Conservation (phyloP, 2,329 filamentous ascomycete genomes). For the Fusarium protoensiforme region DNA sequence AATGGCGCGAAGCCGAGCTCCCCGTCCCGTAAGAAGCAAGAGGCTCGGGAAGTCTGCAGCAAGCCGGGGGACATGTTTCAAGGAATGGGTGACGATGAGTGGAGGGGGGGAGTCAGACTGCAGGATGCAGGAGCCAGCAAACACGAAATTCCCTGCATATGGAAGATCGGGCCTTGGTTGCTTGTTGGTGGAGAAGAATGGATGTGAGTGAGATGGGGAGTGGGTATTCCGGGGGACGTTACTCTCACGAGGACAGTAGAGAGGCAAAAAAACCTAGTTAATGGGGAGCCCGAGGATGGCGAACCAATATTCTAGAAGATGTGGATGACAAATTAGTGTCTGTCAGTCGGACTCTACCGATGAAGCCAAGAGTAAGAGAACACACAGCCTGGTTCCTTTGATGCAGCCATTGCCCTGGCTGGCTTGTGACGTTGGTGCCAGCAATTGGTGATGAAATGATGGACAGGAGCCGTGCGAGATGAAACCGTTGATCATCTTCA, state of each 20-base stretch:
- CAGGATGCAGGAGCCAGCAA: constrained; percentile 1
- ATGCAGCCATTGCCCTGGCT: neutral
- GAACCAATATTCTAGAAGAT: constrained; percentile 38
- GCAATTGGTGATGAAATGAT: constrained; percentile 37
- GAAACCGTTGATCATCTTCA: constrained; percentile 35
- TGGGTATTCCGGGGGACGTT: neutral
- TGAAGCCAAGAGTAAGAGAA: neutral
- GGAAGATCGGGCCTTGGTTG: constrained; percentile 23
- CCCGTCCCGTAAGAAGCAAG: constrained; percentile 9
- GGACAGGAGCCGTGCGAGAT: constrained; percentile 32
- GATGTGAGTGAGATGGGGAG: neutral
- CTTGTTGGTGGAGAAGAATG: constrained; percentile 12
- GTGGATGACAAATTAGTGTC: constrained; percentile 31
- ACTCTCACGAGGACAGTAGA: constrained; percentile 21
- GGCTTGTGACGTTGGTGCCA: neutral
- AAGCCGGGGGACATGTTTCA: constrained; percentile 16
- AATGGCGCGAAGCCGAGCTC: constrained; percentile 29
- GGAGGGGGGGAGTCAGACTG: constrained; percentile 4
- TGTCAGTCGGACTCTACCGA: constrained; percentile 12
- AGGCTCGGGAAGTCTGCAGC: constrained; percentile 22
- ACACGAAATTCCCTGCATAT: constrained; percentile 21
- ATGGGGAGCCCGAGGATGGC: neutral
- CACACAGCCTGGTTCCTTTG: neutral
- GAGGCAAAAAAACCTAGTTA: neutral
- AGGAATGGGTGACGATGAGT: constrained; percentile 1